Conservation (phyloP, 192 early-diverging fungal species). For the Coemansia sp. region DNA sequence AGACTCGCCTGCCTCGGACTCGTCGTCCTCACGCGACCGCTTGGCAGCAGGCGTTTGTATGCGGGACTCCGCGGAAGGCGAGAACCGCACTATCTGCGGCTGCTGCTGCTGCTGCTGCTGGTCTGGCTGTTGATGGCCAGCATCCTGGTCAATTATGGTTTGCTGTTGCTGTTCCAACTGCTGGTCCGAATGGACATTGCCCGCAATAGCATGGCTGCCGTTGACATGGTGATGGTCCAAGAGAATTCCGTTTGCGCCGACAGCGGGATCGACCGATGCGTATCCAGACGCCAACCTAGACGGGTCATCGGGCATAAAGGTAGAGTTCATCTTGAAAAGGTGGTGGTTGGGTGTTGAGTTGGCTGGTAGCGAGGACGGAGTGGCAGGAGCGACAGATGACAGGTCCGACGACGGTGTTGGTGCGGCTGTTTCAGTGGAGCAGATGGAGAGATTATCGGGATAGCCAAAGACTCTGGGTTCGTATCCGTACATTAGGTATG, state of each 20-base stretch:
- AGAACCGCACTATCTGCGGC: conserved; percentile 21
- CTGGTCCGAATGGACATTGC: background rate
- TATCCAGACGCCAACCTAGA: conserved; percentile 27
- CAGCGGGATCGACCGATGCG: conserved; percentile 29
- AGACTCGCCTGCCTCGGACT: conserved; percentile 68
- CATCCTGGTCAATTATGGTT: background rate
- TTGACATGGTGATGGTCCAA: conserved; percentile 32
- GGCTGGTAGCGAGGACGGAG: background rate
- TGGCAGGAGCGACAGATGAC: conserved; percentile 2
- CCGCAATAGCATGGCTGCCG: conserved; percentile 6
- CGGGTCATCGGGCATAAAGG: conserved; percentile 49
- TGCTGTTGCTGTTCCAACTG: conserved; percentile 14
- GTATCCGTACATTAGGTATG: conserved; percentile 48
- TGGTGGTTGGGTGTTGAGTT: conserved; percentile 20
- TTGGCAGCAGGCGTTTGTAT: conserved; percentile 49
- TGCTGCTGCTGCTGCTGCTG: conserved; percentile 35
- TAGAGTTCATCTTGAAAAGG: conserved; percentile 54
- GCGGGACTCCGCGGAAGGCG: conserved; percentile 44
- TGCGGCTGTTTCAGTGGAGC: conserved; percentile 47
- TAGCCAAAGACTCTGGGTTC: conserved; percentile 35
- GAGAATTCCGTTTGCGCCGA: conserved; percentile 16
- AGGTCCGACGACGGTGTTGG: conserved; percentile 19
- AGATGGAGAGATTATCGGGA: conserved; percentile 47
- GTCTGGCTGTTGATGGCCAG: conserved; percentile 10
- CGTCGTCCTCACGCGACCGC: conserved; percentile 59